Evolutionary conservation across 495 filamentous ascomycete species (phyloP).

Genomic region (Penicillium verhagenii): DNA sequence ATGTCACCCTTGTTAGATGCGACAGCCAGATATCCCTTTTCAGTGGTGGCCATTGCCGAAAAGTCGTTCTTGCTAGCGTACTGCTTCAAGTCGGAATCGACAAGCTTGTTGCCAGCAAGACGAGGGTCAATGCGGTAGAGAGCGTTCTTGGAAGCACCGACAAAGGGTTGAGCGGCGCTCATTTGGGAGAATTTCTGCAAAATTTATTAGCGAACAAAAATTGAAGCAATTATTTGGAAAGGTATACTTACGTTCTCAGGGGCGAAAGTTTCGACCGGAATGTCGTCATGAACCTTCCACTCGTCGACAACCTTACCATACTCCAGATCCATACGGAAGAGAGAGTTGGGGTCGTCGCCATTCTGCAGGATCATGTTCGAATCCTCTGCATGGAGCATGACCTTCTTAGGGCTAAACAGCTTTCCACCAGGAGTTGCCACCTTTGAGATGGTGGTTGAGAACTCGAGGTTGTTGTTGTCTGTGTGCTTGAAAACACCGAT

Average conservation of each 20-base stretch:
- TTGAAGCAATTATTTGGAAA: neutral
- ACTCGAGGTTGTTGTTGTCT: constrained; percentile 86
- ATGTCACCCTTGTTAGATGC: constrained; percentile 98
- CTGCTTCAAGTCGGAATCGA: constrained; percentile 89
- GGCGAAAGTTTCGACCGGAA: constrained; percentile 83
- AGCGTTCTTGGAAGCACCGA: constrained; percentile 87
- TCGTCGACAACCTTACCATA: constrained; percentile 99
- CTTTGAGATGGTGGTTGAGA: constrained; percentile 96
- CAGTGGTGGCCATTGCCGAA: constrained; percentile 87
- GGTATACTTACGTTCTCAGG: constrained; percentile 70
- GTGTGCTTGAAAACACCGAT: constrained; percentile 99
- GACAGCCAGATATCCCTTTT: constrained; percentile 94
- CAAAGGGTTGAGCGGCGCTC: constrained; percentile 91
- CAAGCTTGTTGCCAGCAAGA: constrained; percentile 84
- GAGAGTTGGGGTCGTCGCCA: constrained; percentile 75
- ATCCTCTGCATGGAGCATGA: constrained; percentile 96
- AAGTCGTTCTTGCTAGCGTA: constrained; percentile 97
- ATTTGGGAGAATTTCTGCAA: constrained; percentile 92
- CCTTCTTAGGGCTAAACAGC: constrained; percentile 91
- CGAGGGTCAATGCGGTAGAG: constrained; percentile 94
- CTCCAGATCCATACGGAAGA: constrained; percentile 98
- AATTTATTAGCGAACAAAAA: constrained; percentile 20
- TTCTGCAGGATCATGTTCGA: constrained; percentile 91
- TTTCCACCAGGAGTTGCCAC: constrained; percentile 86
- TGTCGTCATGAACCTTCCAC: constrained; percentile 99